phyloP scores from a whole-genome alignment of 805 yeast genomes.

The Lipomyces spencermartinsiae region DNA sequence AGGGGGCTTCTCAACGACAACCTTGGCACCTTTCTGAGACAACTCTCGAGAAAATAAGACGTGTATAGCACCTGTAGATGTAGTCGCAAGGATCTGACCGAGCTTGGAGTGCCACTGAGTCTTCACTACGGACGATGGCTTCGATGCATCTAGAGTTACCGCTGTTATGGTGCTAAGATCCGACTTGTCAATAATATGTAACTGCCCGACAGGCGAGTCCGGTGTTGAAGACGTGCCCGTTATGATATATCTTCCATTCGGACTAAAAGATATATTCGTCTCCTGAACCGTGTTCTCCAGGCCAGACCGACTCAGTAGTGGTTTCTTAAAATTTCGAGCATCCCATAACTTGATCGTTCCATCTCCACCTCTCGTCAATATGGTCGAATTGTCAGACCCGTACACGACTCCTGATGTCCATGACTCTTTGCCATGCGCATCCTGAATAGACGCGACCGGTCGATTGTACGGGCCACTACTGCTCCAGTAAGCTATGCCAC shows the following conservation, averaged over 20 bases:
- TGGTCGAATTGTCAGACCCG: slow-evolving; percentile 25
- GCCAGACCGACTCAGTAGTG: slow-evolving; percentile 36
- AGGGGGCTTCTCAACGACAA: slow-evolving; percentile 41
- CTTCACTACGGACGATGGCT: slow-evolving; percentile 27
- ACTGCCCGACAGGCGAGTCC: slow-evolving; percentile 16
- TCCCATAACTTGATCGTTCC: slow-evolving; percentile 46
- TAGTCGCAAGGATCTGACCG: slow-evolving; percentile 46
- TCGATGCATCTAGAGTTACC: slow-evolving; percentile 24
- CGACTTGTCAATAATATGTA: slow-evolving; percentile 43
- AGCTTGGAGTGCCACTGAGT: slow-evolving; percentile 43
- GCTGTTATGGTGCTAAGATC: slow-evolving; percentile 42
- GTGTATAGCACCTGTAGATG: slow-evolving; percentile 41
- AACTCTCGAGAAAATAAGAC: slow-evolving; percentile 42
- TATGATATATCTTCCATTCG: slow-evolving; percentile 41
- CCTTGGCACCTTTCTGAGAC: slow-evolving; percentile 44
- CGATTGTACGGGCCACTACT: slow-evolving; percentile 41
- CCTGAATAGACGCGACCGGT: slow-evolving; percentile 38
- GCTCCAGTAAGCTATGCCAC: slow-evolving; percentile 42
- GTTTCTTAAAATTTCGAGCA: slow-evolving; percentile 38
- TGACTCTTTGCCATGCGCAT: slow-evolving; percentile 39
- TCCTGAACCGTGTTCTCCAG: slow-evolving; percentile 34
- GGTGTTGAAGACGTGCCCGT: slow-evolving; percentile 39
- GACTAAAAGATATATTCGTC: slow-evolving; percentile 39
- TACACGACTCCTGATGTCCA: slow-evolving; percentile 34
- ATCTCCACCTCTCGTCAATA: slow-evolving; percentile 40